Conservation (phyloP, 1,284 basidiomycete species). For the Trametes versicolor region DNA sequence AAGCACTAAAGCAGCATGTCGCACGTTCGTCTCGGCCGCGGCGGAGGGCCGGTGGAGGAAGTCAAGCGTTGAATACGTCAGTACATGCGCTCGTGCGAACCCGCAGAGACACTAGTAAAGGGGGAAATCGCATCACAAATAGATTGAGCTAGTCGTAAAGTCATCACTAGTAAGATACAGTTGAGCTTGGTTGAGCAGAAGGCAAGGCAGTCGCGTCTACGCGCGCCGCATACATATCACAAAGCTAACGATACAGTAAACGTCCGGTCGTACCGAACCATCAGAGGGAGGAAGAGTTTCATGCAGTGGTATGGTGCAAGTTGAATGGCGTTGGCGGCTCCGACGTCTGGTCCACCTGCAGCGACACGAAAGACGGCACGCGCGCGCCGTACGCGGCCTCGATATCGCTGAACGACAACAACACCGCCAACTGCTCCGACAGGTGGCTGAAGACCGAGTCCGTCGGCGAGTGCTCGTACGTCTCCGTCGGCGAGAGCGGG, state of each 20-base stretch:
- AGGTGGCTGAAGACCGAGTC: slow-evolving; percentile 25
- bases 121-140: too few species aligned
- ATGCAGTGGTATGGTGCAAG: slow-evolving; percentile 5
- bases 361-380: slow-evolving; percentile 23
- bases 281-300: background rate
- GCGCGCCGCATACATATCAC: too few species aligned
- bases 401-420: slow-evolving; percentile 24
- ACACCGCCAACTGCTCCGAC: slow-evolving; percentile 21
- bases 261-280: background rate
- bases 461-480: slow-evolving; percentile 16
- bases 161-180: too few species aligned
- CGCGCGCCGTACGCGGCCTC: slow-evolving; percentile 26
- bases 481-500: slow-evolving; percentile 14
- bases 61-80: too few species aligned
- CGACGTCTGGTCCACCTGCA: slow-evolving; percentile 23
- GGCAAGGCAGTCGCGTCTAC: too few species aligned
- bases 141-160: too few species aligned
- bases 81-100: too few species aligned
- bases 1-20: background rate
- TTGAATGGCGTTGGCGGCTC: slow-evolving; percentile 22
- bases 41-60: too few species aligned
- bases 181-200: too few species aligned
- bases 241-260: slow-evolving; percentile 1
- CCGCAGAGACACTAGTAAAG: too few species aligned
- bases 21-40: too few species aligned